Conservation (phyloP, 148 eudicot genomes). For the Cornus controversa region DNA sequence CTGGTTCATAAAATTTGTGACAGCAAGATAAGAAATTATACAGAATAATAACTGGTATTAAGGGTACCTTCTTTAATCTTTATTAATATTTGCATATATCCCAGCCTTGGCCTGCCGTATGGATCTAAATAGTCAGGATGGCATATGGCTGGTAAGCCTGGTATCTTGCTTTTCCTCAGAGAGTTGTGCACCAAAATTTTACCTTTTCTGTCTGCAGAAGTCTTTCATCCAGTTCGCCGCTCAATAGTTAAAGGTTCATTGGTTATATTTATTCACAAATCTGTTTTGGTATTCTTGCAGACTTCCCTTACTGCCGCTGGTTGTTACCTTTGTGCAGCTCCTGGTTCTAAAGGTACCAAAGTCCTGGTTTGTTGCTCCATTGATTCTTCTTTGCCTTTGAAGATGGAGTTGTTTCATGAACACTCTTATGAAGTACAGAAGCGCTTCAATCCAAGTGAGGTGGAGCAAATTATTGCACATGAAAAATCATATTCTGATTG, state of each 20-base stretch:
- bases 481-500: slow-evolving; percentile 32
- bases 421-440: slow-evolving; percentile 22
- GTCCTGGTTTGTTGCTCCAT: slow-evolving; percentile 74
- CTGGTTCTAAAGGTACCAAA: slow-evolving; percentile 84
- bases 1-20: not conserved
- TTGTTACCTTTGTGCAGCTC: slow-evolving; percentile 90
- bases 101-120: not conserved
- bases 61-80: not conserved
- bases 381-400: slow-evolving; percentile 41
- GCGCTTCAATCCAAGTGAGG: slow-evolving; percentile 29
- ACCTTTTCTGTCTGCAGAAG: no score
- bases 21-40: not conserved
- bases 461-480: slow-evolving; percentile 45
- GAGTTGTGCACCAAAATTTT: not conserved
- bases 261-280: slow-evolving; percentile 4
- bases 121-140: not conserved
- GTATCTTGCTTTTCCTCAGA: not conserved
- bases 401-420: slow-evolving; percentile 37
- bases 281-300: slow-evolving; percentile 41
- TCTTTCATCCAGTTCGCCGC: not conserved
- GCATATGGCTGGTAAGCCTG: not conserved
- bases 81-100: not conserved
- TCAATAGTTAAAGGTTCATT: not conserved
- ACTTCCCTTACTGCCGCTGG: slow-evolving; percentile 82
- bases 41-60: not conserved